Conservation (phyloP, 306 rosid species). For the Ceratonia siliqua region DNA sequence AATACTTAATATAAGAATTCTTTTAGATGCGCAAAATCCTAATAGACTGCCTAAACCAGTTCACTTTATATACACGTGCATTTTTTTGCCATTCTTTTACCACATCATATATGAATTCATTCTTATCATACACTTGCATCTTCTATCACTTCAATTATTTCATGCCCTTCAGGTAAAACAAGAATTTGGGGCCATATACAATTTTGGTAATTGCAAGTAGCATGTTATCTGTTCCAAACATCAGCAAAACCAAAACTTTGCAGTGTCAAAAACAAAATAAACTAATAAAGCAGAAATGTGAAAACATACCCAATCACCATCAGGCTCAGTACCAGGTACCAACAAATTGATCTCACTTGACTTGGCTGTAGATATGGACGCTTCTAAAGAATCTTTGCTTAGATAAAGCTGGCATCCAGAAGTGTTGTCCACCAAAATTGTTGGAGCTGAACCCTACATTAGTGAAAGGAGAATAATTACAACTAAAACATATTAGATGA, state of each 20-base stretch:
- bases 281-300: slow-evolving; percentile 15
- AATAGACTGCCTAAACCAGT: too few relatives aligned
- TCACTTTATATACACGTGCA: too few relatives aligned
- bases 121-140: background rate
- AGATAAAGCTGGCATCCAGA: slow-evolving; percentile 87
- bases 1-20: background rate
- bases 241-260: slow-evolving; percentile 14
- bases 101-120: background rate
- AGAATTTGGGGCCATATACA: background rate
- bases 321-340: slow-evolving; percentile 76
- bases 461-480: slow-evolving; percentile 26
- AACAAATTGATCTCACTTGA: slow-evolving; percentile 93
- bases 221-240: background rate
- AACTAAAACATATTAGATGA: slow-evolving; percentile 14
- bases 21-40: background rate
- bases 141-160: background rate
- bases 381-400: slow-evolving; percentile 77
- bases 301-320: slow-evolving; percentile 88
- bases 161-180: background rate
- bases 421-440: slow-evolving; percentile 90
- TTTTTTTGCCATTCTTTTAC: too few relatives aligned
- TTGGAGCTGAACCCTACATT: slow-evolving; percentile 87
- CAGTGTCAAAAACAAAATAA: background rate
- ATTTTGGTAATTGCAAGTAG: background rate
- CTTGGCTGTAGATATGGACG: slow-evolving; percentile 90